Base-by-base conservation (phyloP, 2,329 filamentous ascomycete genomes). In the Nigrospora sphaerica region DNA sequence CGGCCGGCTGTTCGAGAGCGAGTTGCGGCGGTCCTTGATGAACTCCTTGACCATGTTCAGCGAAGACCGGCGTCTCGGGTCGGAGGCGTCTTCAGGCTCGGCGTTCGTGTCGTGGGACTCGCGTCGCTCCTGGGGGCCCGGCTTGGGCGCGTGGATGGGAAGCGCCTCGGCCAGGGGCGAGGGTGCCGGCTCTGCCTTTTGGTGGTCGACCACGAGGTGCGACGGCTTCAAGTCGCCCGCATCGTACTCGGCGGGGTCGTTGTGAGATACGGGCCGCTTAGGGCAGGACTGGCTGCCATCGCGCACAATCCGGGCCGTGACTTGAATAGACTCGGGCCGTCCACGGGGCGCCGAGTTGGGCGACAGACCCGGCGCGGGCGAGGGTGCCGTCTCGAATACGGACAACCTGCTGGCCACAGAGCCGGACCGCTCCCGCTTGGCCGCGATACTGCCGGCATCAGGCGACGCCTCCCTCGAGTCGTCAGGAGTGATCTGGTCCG, bases 231-330 rank as follows among this genome's bases (percentile, higher is more conserved):
- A 62, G 16, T 81, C 74, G 35, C 78, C 52, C 6, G 71, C 69
- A 34, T 59, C 62, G 50, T 68, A 74, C 16, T 80, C 77, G 3
- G 60, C 62, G 16, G 60, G 57, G 43, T 73, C 71, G 34, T 61
- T 65, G 3, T 63, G 64, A 3, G 62, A 55, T 16, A 77, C 74
- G 2, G 69, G 58, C 17, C 62, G 61, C 48, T 62, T 67, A 6
- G 66, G 62, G 37, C 68, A 66, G 17, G 62, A 62, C 32, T 77
- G 70, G 17, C 61, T 63, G 12, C 76, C 71, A 53, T 86, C 85
- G 41, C 88, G 81, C 34, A 95, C 72, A 52, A 95, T 95, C 44
- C 85, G 81, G 42, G 91, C 88, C 16, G 86, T 93, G 12, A 95
- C 90, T 39, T 90, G 91, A n/a, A 95, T 81, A 1, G 88, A 91